Conservation (phyloP, 352 stramenopile genomes). For the Lagenidium giganteum region DNA sequence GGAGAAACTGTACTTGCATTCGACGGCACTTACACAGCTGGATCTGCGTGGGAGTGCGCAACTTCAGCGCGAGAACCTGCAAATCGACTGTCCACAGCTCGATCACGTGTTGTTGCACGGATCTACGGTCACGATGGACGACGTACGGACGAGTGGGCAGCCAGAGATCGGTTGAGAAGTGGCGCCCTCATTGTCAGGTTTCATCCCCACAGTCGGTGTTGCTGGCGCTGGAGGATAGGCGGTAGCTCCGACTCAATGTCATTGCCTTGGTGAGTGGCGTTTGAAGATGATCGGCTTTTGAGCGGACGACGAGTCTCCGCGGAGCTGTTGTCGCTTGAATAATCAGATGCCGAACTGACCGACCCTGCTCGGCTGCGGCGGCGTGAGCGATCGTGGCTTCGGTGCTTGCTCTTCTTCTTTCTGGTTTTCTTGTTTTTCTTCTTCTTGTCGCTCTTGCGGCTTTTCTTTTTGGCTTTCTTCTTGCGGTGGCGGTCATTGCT, state of each 20-base stretch:
- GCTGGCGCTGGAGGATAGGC: conserved; percentile 25
- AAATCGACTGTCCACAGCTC: conserved; percentile 37
- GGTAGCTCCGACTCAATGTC: background rate
- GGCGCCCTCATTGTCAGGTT: background rate
- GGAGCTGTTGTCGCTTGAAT: no score
- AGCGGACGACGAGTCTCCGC: no score
- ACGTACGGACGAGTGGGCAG: conserved; percentile 29
- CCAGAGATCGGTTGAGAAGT: no score
- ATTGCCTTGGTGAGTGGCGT: background rate
- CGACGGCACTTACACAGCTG: conserved; percentile 28
- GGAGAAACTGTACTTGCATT: conserved; percentile 47
- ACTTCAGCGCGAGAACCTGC: conserved; percentile 26
- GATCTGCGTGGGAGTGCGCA: conserved; percentile 41
- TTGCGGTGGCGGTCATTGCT: conserved; percentile 5
- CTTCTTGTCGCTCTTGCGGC: conserved; percentile 2
- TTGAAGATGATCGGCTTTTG: background rate
- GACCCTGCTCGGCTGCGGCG: background rate
- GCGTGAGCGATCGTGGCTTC: background rate
- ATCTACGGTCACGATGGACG: conserved; percentile 26
- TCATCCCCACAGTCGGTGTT: conserved; percentile 39
- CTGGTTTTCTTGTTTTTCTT: conserved; percentile 25
- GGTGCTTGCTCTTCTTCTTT: conserved; percentile 7
- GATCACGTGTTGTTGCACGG: conserved; percentile 33
- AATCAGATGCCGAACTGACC: no score
- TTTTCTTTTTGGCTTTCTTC: conserved; percentile 16